Evolutionary conservation across 139 green algal genomes (phyloP).

Genomic region (Pseudopediastrum boryanum): DNA sequence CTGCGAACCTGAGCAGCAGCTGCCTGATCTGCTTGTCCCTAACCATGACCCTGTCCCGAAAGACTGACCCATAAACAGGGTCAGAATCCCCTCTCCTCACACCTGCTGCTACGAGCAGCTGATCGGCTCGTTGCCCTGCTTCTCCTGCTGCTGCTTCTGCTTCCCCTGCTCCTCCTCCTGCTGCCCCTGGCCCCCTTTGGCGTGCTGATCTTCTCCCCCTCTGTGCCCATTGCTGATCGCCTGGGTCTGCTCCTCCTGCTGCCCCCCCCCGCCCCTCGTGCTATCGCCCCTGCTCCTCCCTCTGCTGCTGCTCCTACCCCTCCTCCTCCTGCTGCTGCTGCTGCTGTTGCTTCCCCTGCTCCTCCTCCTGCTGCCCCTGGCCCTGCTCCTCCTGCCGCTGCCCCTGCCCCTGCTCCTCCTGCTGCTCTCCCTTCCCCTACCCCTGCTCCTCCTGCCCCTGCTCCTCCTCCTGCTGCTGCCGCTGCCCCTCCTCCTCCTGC

Average conservation of each 20-base stretch:
- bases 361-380: not conserved
- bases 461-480: conserved; percentile 13
- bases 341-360: not conserved
- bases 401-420: not conserved
- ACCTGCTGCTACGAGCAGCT: too few relatives aligned
- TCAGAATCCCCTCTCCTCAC: too few relatives aligned
- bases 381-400: too few relatives aligned
- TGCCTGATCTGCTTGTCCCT: too few relatives aligned
- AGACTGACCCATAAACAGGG: too few relatives aligned
- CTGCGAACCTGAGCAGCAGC: too few relatives aligned
- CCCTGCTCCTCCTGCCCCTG: not conserved
- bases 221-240: not conserved
- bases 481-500: not conserved
- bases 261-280: too few relatives aligned
- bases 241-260: conserved; percentile 11
- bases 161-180: not conserved
- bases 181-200: not conserved
- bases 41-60: too few relatives aligned
- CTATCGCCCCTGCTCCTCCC: not conserved
- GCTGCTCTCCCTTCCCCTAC: too few relatives aligned
- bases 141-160: not conserved
- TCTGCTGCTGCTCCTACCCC: not conserved
- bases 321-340: too few relatives aligned
- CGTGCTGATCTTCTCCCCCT: not conserved
- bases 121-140: too few relatives aligned